phyloP scores from a whole-genome alignment of 1,284 basidiomycete species.

The Cryptococcus jaspeensis region DNA sequence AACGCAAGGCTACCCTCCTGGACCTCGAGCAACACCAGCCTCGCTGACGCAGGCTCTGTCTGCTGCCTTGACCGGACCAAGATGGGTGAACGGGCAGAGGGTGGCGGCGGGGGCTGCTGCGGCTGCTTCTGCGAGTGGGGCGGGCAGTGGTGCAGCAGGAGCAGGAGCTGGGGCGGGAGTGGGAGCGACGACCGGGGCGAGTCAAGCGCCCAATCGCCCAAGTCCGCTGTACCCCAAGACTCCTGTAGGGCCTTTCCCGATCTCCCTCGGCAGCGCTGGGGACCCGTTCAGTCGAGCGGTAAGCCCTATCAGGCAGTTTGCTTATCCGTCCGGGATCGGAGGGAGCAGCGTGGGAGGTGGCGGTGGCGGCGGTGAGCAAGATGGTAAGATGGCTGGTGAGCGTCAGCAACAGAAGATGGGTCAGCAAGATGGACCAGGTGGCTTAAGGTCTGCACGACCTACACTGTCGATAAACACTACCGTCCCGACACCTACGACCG shows the following conservation, averaged over 20 bases:
- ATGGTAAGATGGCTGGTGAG: neutral
- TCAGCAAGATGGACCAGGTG: neutral
- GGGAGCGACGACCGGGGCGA: neutral
- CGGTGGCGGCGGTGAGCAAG: neutral
- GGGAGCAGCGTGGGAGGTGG: neutral
- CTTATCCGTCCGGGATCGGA: neutral
- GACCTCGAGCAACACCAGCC: no score
- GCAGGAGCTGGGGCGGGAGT: neutral
- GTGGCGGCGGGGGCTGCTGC: neutral
- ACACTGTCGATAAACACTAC: neutral
- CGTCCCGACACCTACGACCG: neutral
- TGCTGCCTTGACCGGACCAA: slow-evolving; percentile 22
- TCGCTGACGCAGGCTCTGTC: slow-evolving; percentile 15
- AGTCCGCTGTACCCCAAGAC: slow-evolving; percentile 22
- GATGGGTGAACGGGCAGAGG: slow-evolving; percentile 35
- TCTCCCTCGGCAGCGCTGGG: slow-evolving; percentile 5
- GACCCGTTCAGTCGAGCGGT: slow-evolving; percentile 41
- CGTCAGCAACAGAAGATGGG: neutral
- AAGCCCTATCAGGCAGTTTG: slow-evolving; percentile 22
- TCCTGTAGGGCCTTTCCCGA: slow-evolving; percentile 21
- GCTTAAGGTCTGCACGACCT: neutral
- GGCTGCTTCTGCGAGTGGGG: neutral
- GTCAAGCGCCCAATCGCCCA: neutral
- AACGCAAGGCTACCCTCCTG: neutral
- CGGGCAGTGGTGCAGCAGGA: neutral